phyloP scores from a whole-genome alignment of 106 monocot genomes.

The Ottelia alismoides region DNA sequence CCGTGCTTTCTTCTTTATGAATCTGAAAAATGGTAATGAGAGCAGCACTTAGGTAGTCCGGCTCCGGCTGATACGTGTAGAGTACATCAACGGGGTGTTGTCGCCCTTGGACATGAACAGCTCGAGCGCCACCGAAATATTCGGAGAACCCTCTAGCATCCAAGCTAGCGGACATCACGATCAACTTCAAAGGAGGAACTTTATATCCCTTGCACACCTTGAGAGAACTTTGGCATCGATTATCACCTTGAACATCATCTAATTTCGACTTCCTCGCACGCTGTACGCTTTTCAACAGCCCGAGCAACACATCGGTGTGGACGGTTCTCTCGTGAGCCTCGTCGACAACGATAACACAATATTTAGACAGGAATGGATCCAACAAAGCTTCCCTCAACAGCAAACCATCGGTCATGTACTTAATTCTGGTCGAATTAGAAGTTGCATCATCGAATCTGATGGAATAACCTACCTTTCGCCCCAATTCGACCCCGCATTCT shows the following conservation, averaged over 20 bases:
- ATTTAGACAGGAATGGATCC: slow-evolving; percentile 73
- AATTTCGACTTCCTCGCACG: slow-evolving; percentile 7
- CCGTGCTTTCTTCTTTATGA: slow-evolving; percentile 66
- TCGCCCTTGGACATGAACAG: slow-evolving; percentile 82
- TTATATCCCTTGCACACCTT: slow-evolving; percentile 30
- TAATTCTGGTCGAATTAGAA: slow-evolving; percentile 68
- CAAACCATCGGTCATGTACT: slow-evolving; percentile 98
- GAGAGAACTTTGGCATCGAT: slow-evolving; percentile 8
- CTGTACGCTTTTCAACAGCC: slow-evolving; percentile 80
- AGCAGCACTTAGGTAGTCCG: slow-evolving; percentile 77
- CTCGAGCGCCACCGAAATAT: slow-evolving; percentile 84
- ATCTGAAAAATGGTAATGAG: slow-evolving; percentile 89
- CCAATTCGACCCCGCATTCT: slow-evolving; percentile 81
- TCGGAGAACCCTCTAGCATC: slow-evolving; percentile 85
- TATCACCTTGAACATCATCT: neutral
- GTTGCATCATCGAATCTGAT: slow-evolving; percentile 93
- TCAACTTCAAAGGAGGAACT: slow-evolving; percentile 62
- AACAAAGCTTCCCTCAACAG: slow-evolving; percentile 89
- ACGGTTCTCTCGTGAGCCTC: slow-evolving; percentile 99
- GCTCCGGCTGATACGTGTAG: slow-evolving; percentile 72
- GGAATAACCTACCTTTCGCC: slow-evolving; percentile 86
- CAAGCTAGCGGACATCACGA: slow-evolving; percentile 97
- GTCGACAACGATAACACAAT: slow-evolving; percentile 77
- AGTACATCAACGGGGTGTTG: slow-evolving; percentile 79
- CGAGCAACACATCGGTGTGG: slow-evolving; percentile 88